These are phyloP conservation scores for Chaetomium olivaceum DNA, from an alignment of 2,329 filamentous ascomycete genomes.

Conservation along the genomic window DNA sequence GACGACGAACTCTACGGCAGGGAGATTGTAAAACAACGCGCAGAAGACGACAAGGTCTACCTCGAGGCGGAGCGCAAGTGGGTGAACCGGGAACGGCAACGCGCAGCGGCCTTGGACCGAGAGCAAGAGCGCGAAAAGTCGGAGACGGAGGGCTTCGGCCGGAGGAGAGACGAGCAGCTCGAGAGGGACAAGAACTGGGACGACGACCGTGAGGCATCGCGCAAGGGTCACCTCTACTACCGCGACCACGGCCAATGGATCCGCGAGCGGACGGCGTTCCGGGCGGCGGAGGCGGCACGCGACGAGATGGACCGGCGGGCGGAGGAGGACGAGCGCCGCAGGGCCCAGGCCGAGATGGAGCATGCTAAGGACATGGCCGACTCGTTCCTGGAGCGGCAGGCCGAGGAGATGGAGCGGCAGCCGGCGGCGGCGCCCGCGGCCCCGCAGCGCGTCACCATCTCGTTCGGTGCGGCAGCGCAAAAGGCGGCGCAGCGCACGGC, in stretches of 20 bases:
- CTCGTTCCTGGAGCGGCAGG: conserved; percentile 84
- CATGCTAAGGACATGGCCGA: conserved; percentile 83
- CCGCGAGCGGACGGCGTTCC: conserved; percentile 73
- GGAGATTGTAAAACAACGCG: conserved; percentile 67
- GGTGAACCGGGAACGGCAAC: conserved; percentile 83
- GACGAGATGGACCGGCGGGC: conserved; percentile 81
- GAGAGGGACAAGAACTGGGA: conserved; percentile 71
- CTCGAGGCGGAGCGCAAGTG: conserved; percentile 85
- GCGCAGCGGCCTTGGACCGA: conserved; percentile 80
- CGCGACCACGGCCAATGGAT: conserved; percentile 82
- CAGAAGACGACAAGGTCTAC: conserved; percentile 78
- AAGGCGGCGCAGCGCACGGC: conserved; percentile 60
- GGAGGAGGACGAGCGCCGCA: conserved; percentile 73
- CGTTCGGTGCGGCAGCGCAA: conserved; percentile 84
- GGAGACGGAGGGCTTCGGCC: conserved; percentile 65
- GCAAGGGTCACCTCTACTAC: conserved; percentile 80
- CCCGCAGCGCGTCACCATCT: conserved; percentile 86
- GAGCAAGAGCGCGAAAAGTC: conserved; percentile 79
- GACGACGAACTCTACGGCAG: conserved; percentile 82
- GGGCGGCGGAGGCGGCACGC: conserved; percentile 69
- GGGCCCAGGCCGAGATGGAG: conserved; percentile 70
- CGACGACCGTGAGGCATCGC: conserved; percentile 76
- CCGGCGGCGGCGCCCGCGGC: conserved; percentile 45
- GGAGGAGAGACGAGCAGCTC: conserved; percentile 70
- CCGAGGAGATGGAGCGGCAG: conserved; percentile 67